Percentiles rank a stretch among this genome's conserved stretches.
Evolutionary conservation across 257 asterid genomes (phyloP).

Genomic region (Solanum pimpinellifolium): DNA sequence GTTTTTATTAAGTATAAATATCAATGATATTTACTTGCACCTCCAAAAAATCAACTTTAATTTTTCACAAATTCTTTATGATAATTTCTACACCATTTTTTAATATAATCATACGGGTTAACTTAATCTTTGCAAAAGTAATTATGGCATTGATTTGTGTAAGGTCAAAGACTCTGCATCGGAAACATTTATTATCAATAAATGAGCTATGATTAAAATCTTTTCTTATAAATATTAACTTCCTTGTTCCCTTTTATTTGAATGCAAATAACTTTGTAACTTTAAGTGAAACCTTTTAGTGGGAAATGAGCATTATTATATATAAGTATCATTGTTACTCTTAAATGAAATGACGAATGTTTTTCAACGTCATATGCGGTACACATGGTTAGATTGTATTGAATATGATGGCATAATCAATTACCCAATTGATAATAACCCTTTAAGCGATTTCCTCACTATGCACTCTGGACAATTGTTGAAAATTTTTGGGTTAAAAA

Average conservation of each 20-base stretch:
- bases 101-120: no score
- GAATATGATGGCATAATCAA: not conserved
- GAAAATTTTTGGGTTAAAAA: conserved; percentile 29
- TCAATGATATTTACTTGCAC: no score
- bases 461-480: conserved; percentile 34
- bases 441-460: conserved; percentile 34
- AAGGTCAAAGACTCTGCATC: not conserved
- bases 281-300: not conserved
- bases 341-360: no score
- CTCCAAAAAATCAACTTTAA: no score
- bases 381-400: not conserved
- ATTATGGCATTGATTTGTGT: not conserved
- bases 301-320: not conserved
- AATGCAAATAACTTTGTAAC: not conserved
- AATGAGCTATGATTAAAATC: not conserved
- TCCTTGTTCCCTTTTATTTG: not conserved
- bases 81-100: not conserved
- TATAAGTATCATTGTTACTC: not conserved
- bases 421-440: not conserved
- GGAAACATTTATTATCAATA: not conserved
- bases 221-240: not conserved
- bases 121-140: no score
- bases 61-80: no score
- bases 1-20: no score
- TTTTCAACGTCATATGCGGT: not conserved